Evolutionary conservation across 805 yeast species (phyloP).

Genomic region (Wickerhamiella galacta): DNA sequence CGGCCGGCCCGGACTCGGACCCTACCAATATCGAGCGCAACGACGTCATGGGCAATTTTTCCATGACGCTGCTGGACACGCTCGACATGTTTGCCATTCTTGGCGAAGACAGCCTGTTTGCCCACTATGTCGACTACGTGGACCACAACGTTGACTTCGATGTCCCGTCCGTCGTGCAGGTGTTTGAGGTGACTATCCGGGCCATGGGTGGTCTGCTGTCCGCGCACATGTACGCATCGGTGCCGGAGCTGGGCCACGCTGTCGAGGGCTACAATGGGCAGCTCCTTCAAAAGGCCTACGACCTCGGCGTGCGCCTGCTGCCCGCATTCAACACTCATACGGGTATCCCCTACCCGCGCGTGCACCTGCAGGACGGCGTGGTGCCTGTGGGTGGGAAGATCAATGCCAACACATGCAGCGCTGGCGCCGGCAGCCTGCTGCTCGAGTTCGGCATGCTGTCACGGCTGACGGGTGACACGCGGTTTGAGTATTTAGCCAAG

Average conservation of each 20-base stretch:
- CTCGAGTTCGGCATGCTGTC: constrained; percentile 68
- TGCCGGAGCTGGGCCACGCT: constrained; percentile 28
- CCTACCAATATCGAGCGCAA: constrained; percentile 45
- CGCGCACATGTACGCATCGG: constrained; percentile 55
- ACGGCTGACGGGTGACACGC: constrained; percentile 52
- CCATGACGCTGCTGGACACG: constrained; percentile 63
- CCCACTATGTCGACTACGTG: constrained; percentile 28
- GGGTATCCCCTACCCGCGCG: constrained; percentile 65
- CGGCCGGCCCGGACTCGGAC: constrained; percentile 45
- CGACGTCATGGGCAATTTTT: constrained; percentile 74
- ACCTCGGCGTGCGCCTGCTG: constrained; percentile 53
- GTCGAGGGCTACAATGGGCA: constrained; percentile 47
- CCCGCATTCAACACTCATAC: constrained; percentile 48
- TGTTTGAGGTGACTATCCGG: constrained; percentile 73
- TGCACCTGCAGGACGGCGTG: constrained; percentile 45
- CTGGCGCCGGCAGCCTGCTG: constrained; percentile 75
- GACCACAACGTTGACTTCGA: constrained; percentile 32
- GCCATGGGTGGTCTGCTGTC: constrained; percentile 69
- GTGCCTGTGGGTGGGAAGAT: constrained; percentile 11
- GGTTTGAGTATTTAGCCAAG: constrained; percentile 46
- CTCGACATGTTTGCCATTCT: constrained; percentile 64
- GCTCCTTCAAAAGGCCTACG: constrained; percentile 52
- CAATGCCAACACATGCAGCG: constrained; percentile 54
- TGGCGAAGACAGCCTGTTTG: constrained; percentile 43
- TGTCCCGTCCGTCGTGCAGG: constrained; percentile 60